These are phyloP conservation scores for Fusarium acutatum DNA, from an alignment of 2,329 filamentous ascomycete species.

Conservation along the genomic window DNA sequence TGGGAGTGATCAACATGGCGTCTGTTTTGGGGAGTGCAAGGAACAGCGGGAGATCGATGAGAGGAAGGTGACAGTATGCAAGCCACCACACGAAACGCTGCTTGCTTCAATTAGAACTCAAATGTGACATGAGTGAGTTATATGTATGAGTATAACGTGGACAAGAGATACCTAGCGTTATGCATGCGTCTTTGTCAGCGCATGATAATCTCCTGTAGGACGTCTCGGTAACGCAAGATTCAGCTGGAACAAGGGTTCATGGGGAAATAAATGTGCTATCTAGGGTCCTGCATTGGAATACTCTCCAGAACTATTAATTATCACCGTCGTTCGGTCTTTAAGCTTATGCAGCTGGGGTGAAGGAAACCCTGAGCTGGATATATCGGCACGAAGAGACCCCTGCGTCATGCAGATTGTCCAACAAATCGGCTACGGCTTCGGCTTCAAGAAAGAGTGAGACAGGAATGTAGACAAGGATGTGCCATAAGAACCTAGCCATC, in stretches of 20 bases:
- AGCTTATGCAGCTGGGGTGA: background rate
- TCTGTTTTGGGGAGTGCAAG: background rate
- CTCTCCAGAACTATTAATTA: background rate
- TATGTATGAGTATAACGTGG: background rate
- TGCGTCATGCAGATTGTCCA: background rate
- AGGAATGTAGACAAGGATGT: background rate
- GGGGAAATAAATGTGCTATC: background rate
- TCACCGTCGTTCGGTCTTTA: background rate
- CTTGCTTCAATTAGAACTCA: background rate
- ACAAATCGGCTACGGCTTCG: background rate
- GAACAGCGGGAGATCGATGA: background rate
- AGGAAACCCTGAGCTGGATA: background rate
- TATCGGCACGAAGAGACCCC: background rate
- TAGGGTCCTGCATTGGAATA: background rate
- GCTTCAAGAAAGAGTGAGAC: background rate
- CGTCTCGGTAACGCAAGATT: background rate
- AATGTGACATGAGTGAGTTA: background rate
- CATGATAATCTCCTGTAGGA: background rate
- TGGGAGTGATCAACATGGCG: slow-evolving; percentile 22
- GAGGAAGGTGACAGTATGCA: background rate
- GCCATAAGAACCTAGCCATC: background rate
- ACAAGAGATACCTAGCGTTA: background rate
- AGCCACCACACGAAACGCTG: background rate
- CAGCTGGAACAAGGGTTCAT: background rate
- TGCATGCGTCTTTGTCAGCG: background rate